Base-by-base conservation (phyloP, 2,329 filamentous ascomycete species). In the Cytospora piceae region DNA sequence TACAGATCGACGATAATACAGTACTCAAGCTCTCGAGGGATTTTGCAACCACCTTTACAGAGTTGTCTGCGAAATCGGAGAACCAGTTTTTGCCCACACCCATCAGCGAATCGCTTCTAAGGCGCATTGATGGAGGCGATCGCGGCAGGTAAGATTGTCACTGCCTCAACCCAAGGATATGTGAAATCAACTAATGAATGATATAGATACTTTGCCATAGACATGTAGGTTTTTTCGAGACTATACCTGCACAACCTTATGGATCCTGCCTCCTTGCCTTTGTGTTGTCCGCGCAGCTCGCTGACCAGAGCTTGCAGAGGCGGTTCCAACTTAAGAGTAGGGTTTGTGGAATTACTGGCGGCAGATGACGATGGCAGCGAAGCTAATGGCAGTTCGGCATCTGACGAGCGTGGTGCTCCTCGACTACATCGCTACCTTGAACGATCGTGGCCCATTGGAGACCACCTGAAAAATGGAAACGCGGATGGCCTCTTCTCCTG, bases 401-500 rank as follows among this genome's bases (percentile, higher is more conserved):
- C 37, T 51, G 52, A 9, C 22, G 22, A 37, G 20, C 39, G 27
- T 9, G 24, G 63, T 14, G 3, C 54, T 52, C 72, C 56, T 66
- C 72, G n/a, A 51, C 72, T 90, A 37, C 81, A 81, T 42, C 81
- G 88, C 56, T 83, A 85, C 6, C 77, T 92, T 63, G 91, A 93
- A 74, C 88, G 83, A 69, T 86, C 85, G 62, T 93, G 90, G 90
- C 86, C 90, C 9, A 94, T 94, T 71, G 85, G 84, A 57, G 87
- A 93, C 52, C 85, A 89, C 63, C 77, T 93, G 68, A 93, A 93
- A 73, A 86, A 85, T 75, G 87, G 93, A 70, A 89, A 93, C 69
- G 87, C 90, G 1, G 87, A 92, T 64, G 87, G 88, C 65, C 79
- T 94, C 2, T 95, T 95, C 75, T 78, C 83, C n/a, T 95, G 91